Evolutionary conservation across 331 rosid genomes (phyloP).

Genomic region (Acacia pycnantha): DNA sequence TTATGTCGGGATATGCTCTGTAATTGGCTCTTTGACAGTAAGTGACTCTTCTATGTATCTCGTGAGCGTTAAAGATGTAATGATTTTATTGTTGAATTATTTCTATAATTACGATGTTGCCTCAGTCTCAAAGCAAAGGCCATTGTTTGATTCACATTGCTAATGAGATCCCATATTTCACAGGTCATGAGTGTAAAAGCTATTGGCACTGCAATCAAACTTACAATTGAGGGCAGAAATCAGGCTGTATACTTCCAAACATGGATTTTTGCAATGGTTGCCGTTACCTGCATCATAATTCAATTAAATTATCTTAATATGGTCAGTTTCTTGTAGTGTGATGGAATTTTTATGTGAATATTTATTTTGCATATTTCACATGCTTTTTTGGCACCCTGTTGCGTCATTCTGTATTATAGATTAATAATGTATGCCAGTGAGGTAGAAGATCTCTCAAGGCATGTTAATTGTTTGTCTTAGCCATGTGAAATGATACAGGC

Average conservation of each 20-base stretch:
- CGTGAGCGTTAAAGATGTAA: background rate
- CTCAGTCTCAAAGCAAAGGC: background rate
- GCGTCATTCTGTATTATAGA: constrained; percentile 1
- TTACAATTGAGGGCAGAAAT: constrained; percentile 80
- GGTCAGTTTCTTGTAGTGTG: constrained; percentile 40
- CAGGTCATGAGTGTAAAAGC: constrained; percentile 98
- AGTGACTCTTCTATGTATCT: constrained; percentile 33
- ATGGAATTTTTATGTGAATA: background rate
- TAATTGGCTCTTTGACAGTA: constrained; percentile 86
- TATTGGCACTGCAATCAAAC: constrained; percentile 90
- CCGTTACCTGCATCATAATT: constrained; percentile 68
- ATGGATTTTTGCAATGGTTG: constrained; percentile 85
- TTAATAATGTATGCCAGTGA: background rate
- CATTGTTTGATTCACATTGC: constrained; percentile 1
- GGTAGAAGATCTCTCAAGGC: background rate
- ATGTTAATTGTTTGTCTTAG: constrained; percentile 1
- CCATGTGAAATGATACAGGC: background rate
- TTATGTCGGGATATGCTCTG: constrained; percentile 78
- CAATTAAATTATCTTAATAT: constrained; percentile 85
- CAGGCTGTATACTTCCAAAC: constrained; percentile 72
- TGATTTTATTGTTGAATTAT: constrained; percentile 19
- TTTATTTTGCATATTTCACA: background rate
- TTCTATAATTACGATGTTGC: background rate
- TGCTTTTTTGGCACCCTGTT: constrained; percentile 14
- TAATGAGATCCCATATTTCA: constrained; percentile 17